These are phyloP conservation scores for Pythium phragmiticola DNA, from an alignment of 352 stramenopile species.

Conservation along the genomic window DNA sequence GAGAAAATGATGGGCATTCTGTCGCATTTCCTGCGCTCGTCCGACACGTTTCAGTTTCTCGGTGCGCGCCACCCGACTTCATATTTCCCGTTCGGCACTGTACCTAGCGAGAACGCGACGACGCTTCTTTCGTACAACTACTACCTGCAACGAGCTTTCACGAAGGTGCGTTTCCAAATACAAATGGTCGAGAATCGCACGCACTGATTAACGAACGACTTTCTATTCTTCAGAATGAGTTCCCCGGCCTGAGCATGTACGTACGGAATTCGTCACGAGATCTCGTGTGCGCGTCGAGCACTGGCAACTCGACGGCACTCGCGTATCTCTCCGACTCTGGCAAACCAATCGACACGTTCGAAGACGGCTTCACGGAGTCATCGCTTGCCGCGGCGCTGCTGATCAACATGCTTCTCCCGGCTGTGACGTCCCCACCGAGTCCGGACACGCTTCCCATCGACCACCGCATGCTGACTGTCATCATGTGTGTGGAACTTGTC, in stretches of 20 bases:
- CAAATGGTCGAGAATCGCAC: not conserved
- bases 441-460: conserved; percentile 78
- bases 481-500: conserved; percentile 86
- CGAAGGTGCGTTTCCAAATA: conserved; percentile 40
- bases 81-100: conserved; percentile 51
- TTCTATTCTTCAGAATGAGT: conserved; percentile 52
- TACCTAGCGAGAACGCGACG: conserved; percentile 13
- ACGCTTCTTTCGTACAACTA: conserved; percentile 66
- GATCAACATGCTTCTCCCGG: conserved; percentile 74
- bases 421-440: conserved; percentile 64
- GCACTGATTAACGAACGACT: not conserved
- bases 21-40: conserved; percentile 67
- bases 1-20: conserved; percentile 55
- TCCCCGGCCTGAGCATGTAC: conserved; percentile 65
- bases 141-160: conserved; percentile 65
- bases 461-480: conserved; percentile 77
- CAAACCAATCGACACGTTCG: conserved; percentile 33
- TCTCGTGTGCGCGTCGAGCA: conserved; percentile 45
- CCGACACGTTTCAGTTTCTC: conserved; percentile 73
- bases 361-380: conserved; percentile 55
- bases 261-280: conserved; percentile 76
- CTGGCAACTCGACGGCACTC: conserved; percentile 21
- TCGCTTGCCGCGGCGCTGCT: conserved; percentile 59
- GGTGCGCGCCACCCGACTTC: conserved; percentile 56
- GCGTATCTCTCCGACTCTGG: conserved; percentile 51